Evolutionary conservation across 2,329 filamentous ascomycete genomes (phyloP), one percentile per base, ranked within the genome.

Genomic region (Fusarium heterosporum): DNA sequence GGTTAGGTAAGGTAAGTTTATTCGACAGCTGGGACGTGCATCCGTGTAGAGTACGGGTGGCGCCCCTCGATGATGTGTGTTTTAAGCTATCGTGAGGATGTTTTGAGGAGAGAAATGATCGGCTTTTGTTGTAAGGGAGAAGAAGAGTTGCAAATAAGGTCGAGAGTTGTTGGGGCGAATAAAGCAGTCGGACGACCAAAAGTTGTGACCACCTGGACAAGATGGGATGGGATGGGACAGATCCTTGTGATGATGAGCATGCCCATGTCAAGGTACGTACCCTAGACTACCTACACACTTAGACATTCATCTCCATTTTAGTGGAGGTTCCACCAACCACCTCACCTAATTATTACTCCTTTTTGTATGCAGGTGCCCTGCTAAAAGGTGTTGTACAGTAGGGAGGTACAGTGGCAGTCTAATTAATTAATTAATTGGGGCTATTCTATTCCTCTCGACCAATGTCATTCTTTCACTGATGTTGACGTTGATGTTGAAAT

Each of bases 201-300:
- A 69, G 66, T 70, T 69, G 66, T 70, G 66, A 69, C 66, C 66
- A 69, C 66, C 66, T 69, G 66, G 66, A 69, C 66, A 68, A 63
- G 54, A 52, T 25, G 41, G 68, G 55, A 54, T 47, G 54, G 47
- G 55, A 39, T 43, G 61, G 57, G 52, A 54, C 49, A 60, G 66
- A 69, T 69, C 66, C 66, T 63, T 69, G 66, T 69, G 66, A 61
- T 59, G 59, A 61, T 62, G 49, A 42, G 43, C 17, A 53, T 62
- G 47, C 38, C 22, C 22, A 22, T 22, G 22, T 6, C 22, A 22
- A 22, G 66, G 66, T 69, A 69, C 65, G 65, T 68, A 68, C 65
- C 38, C 16, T 11, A 8, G 38, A 36, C 28, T 22, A 22, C 28
- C 22, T 13, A 29, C 39, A 22, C 22, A 4, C n/a, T n/a, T 32